Percentiles rank a stretch among this genome's conserved stretches.
Evolutionary conservation across 2,329 filamentous ascomycete species (phyloP).

Genomic region (Ophiocordyceps camponoti-rufipedis): DNA sequence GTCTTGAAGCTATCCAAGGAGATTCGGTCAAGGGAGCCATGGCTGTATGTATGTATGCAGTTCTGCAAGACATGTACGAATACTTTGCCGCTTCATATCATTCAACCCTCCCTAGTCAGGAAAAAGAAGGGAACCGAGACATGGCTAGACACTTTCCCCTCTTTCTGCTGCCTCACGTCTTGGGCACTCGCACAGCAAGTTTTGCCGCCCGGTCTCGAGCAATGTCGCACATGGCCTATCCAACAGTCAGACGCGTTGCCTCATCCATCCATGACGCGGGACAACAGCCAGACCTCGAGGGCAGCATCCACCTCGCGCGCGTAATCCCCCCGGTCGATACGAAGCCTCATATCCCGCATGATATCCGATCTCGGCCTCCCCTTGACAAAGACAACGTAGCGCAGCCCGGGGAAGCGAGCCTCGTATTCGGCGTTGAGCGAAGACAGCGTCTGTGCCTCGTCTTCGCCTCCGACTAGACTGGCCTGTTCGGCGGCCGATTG

Average conservation of each 20-base stretch:
- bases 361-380: slow-evolving; percentile 55
- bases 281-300: slow-evolving; percentile 42
- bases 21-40: background rate
- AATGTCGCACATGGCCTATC: slow-evolving; percentile 79
- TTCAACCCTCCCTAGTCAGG: background rate
- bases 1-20: no score
- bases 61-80: background rate
- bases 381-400: slow-evolving; percentile 88
- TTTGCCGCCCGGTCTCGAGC: slow-evolving; percentile 62
- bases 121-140: background rate
- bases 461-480: slow-evolving; percentile 34
- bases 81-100: background rate
- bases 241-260: slow-evolving; percentile 4
- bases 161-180: background rate
- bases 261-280: no score
- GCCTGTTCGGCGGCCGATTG: slow-evolving; percentile 72
- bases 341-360: slow-evolving; percentile 61
- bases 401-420: slow-evolving; percentile 57
- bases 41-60: no score
- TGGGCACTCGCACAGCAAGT: slow-evolving; percentile 13
- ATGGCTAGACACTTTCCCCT: background rate
- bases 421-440: slow-evolving; percentile 65
- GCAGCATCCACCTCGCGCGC: slow-evolving; percentile 51
- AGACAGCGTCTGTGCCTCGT: slow-evolving; percentile 40
- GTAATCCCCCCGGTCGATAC: slow-evolving; percentile 53